These are phyloP conservation scores for Neurospora tetrasperma DNA, from an alignment of 495 filamentous ascomycete genomes.

Conservation along the genomic window DNA sequence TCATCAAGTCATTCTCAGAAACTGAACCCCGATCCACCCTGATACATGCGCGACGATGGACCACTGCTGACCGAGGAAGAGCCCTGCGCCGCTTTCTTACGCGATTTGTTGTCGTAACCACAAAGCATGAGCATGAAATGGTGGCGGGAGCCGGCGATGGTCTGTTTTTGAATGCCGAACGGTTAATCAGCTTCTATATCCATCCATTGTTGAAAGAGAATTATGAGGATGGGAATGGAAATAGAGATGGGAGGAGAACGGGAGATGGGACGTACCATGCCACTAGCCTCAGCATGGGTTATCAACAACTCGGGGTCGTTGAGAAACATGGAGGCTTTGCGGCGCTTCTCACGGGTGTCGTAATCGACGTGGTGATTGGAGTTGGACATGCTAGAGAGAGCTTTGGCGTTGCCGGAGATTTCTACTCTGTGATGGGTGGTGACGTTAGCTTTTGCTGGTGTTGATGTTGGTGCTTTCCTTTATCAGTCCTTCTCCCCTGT, in stretches of 20 bases:
- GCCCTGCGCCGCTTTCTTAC: not conserved
- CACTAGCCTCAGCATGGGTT: constrained; percentile 40
- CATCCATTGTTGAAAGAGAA: not conserved
- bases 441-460: not conserved
- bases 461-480: not conserved
- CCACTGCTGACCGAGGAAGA: not conserved
- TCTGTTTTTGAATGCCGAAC: constrained; percentile 18
- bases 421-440: not conserved
- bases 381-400: not conserved
- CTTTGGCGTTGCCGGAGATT: not conserved
- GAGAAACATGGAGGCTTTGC: constrained; percentile 34
- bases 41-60: not conserved
- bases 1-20: not conserved
- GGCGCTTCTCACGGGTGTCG: constrained; percentile 23
- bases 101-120: constrained; percentile 30
- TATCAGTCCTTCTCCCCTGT: not conserved
- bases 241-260: too few species aligned
- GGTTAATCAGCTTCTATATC: not conserved
- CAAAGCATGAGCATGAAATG: constrained; percentile 41
- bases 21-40: not conserved
- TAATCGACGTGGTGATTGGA: constrained; percentile 17
- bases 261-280: constrained; percentile 26
- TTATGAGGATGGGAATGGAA: not conserved
- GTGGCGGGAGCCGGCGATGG: constrained; percentile 35
- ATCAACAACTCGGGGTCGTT: constrained; percentile 43